phyloP scores from a whole-genome alignment of 2,329 filamentous ascomycete species.

The Incumbomyces lentus region DNA sequence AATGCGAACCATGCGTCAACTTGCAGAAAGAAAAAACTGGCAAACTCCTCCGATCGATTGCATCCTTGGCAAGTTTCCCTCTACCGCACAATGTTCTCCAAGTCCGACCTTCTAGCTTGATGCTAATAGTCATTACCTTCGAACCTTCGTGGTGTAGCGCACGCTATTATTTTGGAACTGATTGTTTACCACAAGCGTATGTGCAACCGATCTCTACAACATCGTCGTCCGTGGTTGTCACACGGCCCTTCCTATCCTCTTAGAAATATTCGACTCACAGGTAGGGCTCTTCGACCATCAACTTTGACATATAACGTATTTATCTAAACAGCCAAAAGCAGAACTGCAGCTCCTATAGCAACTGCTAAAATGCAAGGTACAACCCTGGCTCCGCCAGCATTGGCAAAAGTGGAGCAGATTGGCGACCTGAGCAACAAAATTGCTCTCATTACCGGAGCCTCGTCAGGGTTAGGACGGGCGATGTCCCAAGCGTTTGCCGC shows the following conservation, averaged over 20 bases:
- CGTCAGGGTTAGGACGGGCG: constrained; percentile 37
- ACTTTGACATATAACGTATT: not conserved
- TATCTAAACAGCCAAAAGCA: not conserved
- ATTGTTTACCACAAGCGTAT: too few species aligned
- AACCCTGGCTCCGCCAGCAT: constrained; percentile 47
- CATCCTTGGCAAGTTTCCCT: not conserved
- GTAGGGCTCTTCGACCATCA: too few species aligned
- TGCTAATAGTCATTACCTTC: too few species aligned
- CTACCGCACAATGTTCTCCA: too few species aligned
- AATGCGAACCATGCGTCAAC: not conserved
- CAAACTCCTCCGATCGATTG: not conserved
- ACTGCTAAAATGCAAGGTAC: constrained; percentile 5
- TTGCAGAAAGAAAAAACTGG: constrained; percentile 1
- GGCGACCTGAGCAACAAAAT: constrained; percentile 43
- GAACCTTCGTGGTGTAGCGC: too few species aligned
- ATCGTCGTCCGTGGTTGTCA: too few species aligned
- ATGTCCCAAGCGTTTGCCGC: constrained; percentile 32
- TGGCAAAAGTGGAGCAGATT: constrained; percentile 62
- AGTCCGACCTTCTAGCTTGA: too few species aligned
- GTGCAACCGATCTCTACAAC: too few species aligned
- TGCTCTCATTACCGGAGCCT: constrained; percentile 36
- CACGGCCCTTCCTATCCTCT: too few species aligned
- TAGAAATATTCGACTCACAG: too few species aligned
- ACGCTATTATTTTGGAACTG: too few species aligned
- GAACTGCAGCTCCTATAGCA: not conserved